Percentiles rank a stretch among this genome's conserved stretches.
Evolutionary conservation across 1,284 basidiomycete genomes (phyloP).

Genomic region (Earliella scabrosa): DNA sequence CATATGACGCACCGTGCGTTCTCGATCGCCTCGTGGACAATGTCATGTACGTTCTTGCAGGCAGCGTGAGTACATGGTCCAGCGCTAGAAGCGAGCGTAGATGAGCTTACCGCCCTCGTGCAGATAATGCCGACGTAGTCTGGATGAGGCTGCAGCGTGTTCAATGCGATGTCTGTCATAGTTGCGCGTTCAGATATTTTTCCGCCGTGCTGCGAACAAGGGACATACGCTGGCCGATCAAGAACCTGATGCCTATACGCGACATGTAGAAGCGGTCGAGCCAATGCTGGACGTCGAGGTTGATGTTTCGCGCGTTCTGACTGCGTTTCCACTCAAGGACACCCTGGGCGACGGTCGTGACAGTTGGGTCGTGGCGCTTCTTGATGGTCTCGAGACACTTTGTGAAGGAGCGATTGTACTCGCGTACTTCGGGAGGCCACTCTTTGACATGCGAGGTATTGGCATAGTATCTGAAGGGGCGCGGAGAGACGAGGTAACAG

Average conservation of each 20-base stretch:
- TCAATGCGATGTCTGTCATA: conserved; percentile 90
- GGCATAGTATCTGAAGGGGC: conserved; percentile 79
- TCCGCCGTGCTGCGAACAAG: not conserved
- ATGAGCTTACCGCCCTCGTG: conserved; percentile 75
- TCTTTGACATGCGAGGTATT: conserved; percentile 60
- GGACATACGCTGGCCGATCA: conserved; percentile 88
- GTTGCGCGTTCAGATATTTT: not conserved
- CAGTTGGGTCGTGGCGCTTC: conserved; percentile 94
- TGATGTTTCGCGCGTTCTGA: conserved; percentile 66
- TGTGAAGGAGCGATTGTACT: conserved; percentile 95
- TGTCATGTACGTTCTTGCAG: conserved; percentile 86
- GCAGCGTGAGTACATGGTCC: conserved; percentile 10
- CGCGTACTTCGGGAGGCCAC: conserved; percentile 93
- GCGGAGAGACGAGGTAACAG: conserved; percentile 9
- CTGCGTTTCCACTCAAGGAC: conserved; percentile 80
- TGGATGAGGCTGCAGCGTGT: conserved; percentile 85
- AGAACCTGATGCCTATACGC: conserved; percentile 94
- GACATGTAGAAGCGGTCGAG: conserved; percentile 98
- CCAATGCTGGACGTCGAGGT: conserved; percentile 93
- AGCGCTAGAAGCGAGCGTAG: not conserved
- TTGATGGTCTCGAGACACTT: conserved; percentile 90
- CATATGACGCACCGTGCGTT: conserved; percentile 72
- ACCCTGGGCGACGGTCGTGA: conserved; percentile 95
- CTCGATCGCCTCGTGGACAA: conserved; percentile 98
- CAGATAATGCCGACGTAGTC: conserved; percentile 99